Evolutionary conservation across 257 asterid species (phyloP).

Genomic region (Datura wrightii): DNA sequence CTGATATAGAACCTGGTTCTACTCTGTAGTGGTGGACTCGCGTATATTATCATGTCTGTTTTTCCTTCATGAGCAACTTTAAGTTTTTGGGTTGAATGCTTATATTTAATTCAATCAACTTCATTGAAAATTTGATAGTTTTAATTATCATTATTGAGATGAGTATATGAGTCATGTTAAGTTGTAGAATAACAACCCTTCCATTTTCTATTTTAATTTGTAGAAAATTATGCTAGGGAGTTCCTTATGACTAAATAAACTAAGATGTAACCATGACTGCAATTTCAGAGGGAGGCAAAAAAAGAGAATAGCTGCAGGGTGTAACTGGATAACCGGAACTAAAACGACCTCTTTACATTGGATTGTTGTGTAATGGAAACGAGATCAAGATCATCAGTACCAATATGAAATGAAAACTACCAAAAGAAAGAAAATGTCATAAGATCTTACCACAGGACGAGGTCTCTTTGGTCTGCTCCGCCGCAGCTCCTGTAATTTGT

Average conservation of each 20-base stretch:
- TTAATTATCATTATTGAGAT: background rate
- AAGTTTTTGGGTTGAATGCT: background rate
- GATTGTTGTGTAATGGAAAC: background rate
- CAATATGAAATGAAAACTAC: background rate
- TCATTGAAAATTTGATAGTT: background rate
- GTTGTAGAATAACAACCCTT: background rate
- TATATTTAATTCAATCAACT: background rate
- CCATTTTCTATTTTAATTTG: no score
- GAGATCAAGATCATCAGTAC: background rate
- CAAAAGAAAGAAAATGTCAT: background rate
- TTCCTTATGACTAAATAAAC: background rate
- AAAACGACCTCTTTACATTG: background rate
- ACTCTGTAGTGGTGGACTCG: no score
- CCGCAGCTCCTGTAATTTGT: conserved; percentile 58
- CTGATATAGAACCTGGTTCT: no score
- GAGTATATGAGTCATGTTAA: background rate
- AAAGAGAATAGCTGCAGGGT: background rate
- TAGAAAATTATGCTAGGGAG: background rate
- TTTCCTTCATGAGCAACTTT: background rate
- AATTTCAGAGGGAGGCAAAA: background rate
- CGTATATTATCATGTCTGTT: no score
- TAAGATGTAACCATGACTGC: background rate
- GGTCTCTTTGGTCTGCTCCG: conserved; percentile 65
- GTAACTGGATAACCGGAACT: background rate
- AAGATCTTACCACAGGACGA: conserved; percentile 48